Percentiles rank a stretch among this genome's conserved stretches.
Conservation (phyloP, 2,329 filamentous ascomycete species). For the Claviceps spartinae region DNA sequence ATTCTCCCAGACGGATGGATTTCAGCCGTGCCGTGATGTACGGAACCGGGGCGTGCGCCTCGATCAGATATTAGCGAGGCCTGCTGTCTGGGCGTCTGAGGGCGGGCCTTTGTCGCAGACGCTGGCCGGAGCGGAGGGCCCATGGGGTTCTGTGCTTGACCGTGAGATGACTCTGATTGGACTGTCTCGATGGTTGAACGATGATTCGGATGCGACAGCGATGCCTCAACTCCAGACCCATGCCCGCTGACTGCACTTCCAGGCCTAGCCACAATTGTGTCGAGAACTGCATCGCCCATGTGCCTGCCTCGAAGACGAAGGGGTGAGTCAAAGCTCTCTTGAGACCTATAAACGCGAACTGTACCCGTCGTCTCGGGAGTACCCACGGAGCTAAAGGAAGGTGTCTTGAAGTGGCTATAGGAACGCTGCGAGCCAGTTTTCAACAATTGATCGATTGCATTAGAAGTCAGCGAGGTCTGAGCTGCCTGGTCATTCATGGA, state of each 20-base stretch:
- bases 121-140: conserved; percentile 74
- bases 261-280: conserved; percentile 39
- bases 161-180: conserved; percentile 40
- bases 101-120: conserved; percentile 48
- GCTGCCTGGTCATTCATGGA: conserved; percentile 56
- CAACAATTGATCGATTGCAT: conserved; percentile 66
- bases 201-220: conserved; percentile 72
- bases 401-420: conserved; percentile 21
- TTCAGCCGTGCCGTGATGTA: conserved; percentile 34
- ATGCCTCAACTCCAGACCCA: conserved; percentile 30
- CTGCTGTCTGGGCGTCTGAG: conserved; percentile 46
- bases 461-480: conserved; percentile 73
- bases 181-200: conserved; percentile 74
- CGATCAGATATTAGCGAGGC: conserved; percentile 32
- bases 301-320: conserved; percentile 24
- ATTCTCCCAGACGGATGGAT: conserved; percentile 34
- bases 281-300: conserved; percentile 25
- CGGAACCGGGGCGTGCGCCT: conserved; percentile 32
- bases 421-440: conserved; percentile 24
- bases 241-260: conserved; percentile 58
- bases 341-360: conserved; percentile 31
- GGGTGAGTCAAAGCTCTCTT: conserved; percentile 35
- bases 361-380: conserved; percentile 25
- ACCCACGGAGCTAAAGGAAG: conserved; percentile 21
- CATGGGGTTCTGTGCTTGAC: conserved; percentile 44